Conservation (phyloP, 2,329 filamentous ascomycete genomes). For the Scedosporium minutisporum region DNA sequence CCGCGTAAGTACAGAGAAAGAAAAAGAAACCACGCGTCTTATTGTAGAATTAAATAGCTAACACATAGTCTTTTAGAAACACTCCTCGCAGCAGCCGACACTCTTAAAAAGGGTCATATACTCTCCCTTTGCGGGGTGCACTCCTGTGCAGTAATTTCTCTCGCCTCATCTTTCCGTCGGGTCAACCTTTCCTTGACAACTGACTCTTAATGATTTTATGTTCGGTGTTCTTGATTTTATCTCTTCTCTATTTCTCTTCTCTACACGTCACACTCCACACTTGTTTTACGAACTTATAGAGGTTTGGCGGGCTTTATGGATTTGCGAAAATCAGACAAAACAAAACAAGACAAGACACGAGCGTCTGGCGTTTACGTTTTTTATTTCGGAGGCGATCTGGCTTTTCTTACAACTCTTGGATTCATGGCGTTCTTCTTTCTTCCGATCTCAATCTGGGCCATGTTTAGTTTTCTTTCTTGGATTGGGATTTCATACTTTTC, state of each 20-base stretch:
- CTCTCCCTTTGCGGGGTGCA: not conserved
- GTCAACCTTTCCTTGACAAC: not conserved
- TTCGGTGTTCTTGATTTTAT: not conserved
- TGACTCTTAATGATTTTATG: slow-evolving; percentile 1
- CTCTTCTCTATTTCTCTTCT: not conserved
- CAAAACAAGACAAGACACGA: not conserved
- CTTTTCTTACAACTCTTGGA: not conserved
- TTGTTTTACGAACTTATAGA: not conserved
- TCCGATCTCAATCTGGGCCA: slow-evolving; percentile 5
- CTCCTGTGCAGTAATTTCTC: not conserved
- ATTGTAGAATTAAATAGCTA: not conserved
- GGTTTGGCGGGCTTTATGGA: not conserved
- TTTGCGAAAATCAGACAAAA: slow-evolving; percentile 3
- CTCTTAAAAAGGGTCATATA: not conserved
- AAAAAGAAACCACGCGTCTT: not conserved
- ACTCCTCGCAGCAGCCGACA: slow-evolving; percentile 7
- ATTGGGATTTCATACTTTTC: not conserved
- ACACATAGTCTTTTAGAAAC: not conserved
- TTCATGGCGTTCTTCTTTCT: not conserved
- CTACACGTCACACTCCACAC: not conserved
- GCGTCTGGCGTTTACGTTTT: not conserved
- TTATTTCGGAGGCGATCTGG: not conserved
- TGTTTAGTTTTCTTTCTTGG: not conserved
- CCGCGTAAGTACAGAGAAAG: not conserved
- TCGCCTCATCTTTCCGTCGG: not conserved